These are phyloP conservation scores for Quercus gilva DNA, from an alignment of 306 rosid genomes.

Conservation along the genomic window DNA sequence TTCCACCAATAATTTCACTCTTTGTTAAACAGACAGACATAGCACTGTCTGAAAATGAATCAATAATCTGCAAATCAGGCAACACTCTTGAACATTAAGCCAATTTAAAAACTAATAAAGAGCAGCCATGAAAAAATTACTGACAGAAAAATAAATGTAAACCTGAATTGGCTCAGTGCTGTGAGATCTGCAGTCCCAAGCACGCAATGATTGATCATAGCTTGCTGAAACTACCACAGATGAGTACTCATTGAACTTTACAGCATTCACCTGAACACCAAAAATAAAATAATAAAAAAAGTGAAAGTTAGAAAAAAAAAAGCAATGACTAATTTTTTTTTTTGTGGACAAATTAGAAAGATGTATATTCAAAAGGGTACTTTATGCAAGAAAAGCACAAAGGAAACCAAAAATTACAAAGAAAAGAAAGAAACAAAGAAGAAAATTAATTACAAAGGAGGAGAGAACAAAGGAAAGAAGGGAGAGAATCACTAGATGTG, in stretches of 20 bases:
- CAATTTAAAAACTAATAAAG: conserved; percentile 12
- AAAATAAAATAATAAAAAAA: neutral
- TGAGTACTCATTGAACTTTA: conserved; percentile 71
- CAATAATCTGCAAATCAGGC: conserved; percentile 66
- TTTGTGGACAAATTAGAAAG: too few species aligned
- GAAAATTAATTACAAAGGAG: too few species aligned
- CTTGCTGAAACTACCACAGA: conserved; percentile 90
- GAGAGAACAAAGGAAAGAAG: too few species aligned
- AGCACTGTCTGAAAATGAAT: conserved; percentile 80
- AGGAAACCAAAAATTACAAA: too few species aligned
- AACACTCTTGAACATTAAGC: conserved; percentile 22
- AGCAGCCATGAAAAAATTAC: neutral
- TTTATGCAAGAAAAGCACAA: too few species aligned
- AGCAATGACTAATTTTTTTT: neutral
- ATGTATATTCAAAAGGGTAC: too few species aligned
- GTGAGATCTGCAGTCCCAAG: conserved; percentile 96
- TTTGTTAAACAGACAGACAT: conserved; percentile 87
- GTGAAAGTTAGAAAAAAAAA: neutral
- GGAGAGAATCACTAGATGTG: too few species aligned
- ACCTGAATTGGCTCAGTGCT: conserved; percentile 90
- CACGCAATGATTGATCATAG: conserved; percentile 87
- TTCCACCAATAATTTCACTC: conserved; percentile 82
- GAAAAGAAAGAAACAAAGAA: too few species aligned
- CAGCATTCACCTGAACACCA: conserved; percentile 65
- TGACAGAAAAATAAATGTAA: neutral